These are phyloP conservation scores for Arthrobotrys musiformis DNA, from an alignment of 2,329 filamentous ascomycete genomes.

Conservation along the genomic window DNA sequence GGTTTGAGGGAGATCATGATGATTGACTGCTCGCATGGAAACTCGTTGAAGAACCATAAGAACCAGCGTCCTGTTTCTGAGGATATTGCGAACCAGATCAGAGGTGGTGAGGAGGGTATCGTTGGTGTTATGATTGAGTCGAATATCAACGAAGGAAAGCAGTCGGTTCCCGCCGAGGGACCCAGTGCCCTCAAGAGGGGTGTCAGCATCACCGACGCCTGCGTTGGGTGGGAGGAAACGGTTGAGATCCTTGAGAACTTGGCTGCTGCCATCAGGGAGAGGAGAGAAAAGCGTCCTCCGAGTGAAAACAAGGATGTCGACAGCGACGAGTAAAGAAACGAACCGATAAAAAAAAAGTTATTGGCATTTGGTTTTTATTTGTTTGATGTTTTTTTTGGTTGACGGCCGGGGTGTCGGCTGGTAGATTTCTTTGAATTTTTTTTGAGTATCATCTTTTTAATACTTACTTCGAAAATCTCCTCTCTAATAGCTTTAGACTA, in stretches of 20 bases:
- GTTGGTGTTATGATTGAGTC: constrained; percentile 99
- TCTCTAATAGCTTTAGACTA: constrained; percentile 14
- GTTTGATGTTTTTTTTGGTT: neutral
- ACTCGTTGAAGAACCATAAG: constrained; percentile 93
- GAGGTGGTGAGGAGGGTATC: constrained; percentile 82
- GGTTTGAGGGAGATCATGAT: constrained; percentile 82
- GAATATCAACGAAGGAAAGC: constrained; percentile 92
- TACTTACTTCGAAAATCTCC: constrained; percentile 5
- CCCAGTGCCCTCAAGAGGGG: constrained; percentile 88
- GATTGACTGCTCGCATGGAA: constrained; percentile 98
- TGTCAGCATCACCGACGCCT: constrained; percentile 96
- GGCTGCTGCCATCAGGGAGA: constrained; percentile 80
- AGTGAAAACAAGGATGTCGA: constrained; percentile 2
- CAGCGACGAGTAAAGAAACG: constrained; percentile 8
- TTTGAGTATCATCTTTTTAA: constrained; percentile 8
- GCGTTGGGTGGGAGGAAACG: constrained; percentile 93
- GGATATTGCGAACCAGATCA: constrained; percentile 82
- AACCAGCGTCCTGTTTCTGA: constrained; percentile 96
- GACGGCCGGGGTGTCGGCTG: neutral
- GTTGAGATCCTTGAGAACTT: constrained; percentile 79
- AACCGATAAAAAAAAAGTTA: neutral
- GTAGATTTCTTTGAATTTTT: neutral
- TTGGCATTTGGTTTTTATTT: neutral
- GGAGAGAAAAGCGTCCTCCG: constrained; percentile 65
- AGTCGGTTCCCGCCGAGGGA: constrained; percentile 81